Conservation (phyloP, 2,329 filamentous ascomycete genomes). For the Orbilia brochopaga region DNA sequence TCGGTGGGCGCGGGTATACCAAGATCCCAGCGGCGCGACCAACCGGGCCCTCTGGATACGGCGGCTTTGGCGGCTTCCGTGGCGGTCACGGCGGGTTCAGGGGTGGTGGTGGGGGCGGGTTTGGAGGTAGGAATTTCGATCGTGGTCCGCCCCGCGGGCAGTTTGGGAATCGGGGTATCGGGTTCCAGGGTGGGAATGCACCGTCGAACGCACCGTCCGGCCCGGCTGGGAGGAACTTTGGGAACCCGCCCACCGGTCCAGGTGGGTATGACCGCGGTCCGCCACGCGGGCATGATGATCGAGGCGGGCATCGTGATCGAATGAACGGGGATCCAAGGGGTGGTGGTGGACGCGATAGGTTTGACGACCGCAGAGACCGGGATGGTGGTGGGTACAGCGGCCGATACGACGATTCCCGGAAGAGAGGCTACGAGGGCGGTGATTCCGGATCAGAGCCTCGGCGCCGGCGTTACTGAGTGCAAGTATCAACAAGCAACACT, state of each 20-base stretch:
- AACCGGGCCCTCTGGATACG: conserved; percentile 67
- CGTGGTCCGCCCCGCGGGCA: conserved; percentile 58
- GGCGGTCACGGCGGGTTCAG: conserved; percentile 64
- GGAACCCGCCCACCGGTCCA: conserved; percentile 60
- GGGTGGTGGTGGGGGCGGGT: conserved; percentile 57
- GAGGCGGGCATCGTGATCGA: conserved; percentile 38
- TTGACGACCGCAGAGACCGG: conserved; percentile 51
- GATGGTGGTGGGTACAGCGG: conserved; percentile 49
- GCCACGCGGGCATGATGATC: conserved; percentile 41
- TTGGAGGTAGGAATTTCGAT: conserved; percentile 57
- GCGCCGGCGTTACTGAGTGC: conserved; percentile 43
- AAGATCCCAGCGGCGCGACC: conserved; percentile 77
- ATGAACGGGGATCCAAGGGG: conserved; percentile 52
- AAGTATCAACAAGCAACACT: conserved; percentile 18
- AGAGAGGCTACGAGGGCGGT: conserved; percentile 50
- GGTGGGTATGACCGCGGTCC: conserved; percentile 53
- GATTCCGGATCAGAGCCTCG: conserved; percentile 47
- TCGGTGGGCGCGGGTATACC: conserved; percentile 91
- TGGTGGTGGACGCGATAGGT: conserved; percentile 51
- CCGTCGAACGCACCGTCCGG: conserved; percentile 69
- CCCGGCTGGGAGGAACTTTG: conserved; percentile 63
- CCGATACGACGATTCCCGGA: conserved; percentile 50
- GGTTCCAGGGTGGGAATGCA: conserved; percentile 65
- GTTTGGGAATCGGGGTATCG: conserved; percentile 59
- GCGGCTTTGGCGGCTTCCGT: conserved; percentile 64